A percentile compares a stretch with the other conserved stretches of the same genome.
phyloP scores from a whole-genome alignment of 2,329 filamentous ascomycete genomes.

The Colletotrichum cuscutae region DNA sequence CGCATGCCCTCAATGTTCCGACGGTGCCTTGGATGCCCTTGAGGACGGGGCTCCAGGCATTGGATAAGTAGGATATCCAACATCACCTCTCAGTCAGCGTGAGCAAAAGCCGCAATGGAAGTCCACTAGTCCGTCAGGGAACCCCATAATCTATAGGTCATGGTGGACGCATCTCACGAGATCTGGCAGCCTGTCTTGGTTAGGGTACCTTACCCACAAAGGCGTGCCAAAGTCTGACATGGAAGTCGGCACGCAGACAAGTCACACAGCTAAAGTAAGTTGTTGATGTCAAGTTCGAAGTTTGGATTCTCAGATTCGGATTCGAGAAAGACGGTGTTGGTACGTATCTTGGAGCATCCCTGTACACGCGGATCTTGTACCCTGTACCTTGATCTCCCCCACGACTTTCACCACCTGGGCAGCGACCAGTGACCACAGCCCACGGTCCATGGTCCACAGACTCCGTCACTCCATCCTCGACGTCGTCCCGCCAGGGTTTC shows the following conservation, averaged over 20 bases:
- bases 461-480: too few relatives aligned
- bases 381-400: not conserved
- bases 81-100: not conserved
- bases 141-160: not conserved
- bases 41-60: too few relatives aligned
- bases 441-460: too few relatives aligned
- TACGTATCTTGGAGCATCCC: not conserved
- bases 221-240: not conserved
- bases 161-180: not conserved
- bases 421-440: too few relatives aligned
- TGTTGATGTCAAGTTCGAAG: not conserved
- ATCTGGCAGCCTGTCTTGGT: not conserved
- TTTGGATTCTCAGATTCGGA: not conserved
- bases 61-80: not conserved
- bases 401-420: not conserved
- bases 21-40: not conserved
- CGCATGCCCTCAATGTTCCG: not conserved
- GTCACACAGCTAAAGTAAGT: too few relatives aligned
- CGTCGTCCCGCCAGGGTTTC: slow-evolving; percentile 12
- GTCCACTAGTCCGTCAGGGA: not conserved
- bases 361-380: too few relatives aligned
- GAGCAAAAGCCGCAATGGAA: not conserved
- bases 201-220: too few relatives aligned
- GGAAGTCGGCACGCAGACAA: not conserved
- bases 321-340: not conserved